These are phyloP conservation scores for Pelargonium fulgidum DNA, from an alignment of 441 rosid genomes.

Conservation along the genomic window DNA sequence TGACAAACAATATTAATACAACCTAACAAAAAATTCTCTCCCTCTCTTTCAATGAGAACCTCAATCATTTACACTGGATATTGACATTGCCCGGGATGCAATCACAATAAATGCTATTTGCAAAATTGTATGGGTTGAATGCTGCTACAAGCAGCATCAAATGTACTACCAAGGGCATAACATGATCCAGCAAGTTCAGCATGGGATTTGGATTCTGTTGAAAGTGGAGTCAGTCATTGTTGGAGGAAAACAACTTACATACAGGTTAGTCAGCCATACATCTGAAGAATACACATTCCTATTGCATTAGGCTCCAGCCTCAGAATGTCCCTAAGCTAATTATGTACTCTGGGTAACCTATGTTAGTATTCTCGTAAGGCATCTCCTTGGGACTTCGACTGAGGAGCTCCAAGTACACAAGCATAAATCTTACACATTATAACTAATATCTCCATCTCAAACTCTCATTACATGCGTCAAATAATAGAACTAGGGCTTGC, in stretches of 20 bases:
- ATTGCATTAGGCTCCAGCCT: not conserved
- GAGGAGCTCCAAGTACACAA: no score
- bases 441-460: not conserved
- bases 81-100: not conserved
- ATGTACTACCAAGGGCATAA: not conserved
- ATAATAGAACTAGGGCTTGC: conserved; percentile 4
- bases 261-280: not conserved
- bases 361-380: not conserved
- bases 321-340: not conserved
- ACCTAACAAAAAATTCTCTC: not conserved
- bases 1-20: not conserved
- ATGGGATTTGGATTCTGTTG: not conserved
- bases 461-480: not conserved
- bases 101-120: not conserved
- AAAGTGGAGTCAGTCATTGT: not conserved
- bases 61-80: not conserved
- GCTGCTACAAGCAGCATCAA: not conserved
- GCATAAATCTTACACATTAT: no score
- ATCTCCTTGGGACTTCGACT: not conserved
- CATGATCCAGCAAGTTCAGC: not conserved
- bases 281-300: conserved; percentile 5
- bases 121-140: not conserved
- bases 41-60: no score
- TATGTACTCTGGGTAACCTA: not conserved
- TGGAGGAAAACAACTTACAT: not conserved